These are phyloP conservation scores for Tolypocladium inflatum DNA, from an alignment of 2,329 filamentous ascomycete species.

Conservation along the genomic window DNA sequence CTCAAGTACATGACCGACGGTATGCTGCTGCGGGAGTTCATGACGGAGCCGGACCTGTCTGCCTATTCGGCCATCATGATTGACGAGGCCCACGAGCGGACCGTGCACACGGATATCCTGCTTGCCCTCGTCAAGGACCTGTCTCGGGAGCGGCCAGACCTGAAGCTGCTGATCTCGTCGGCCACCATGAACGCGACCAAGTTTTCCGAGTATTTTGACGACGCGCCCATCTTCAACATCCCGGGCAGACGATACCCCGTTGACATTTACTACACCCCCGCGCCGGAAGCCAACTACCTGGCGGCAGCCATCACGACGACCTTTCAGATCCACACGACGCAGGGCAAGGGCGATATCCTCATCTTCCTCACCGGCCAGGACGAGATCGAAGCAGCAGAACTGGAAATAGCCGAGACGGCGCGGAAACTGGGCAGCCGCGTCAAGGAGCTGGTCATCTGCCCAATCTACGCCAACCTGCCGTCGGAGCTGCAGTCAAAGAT, in stretches of 20 bases:
- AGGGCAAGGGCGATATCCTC: conserved; percentile 78
- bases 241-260: conserved; percentile 84
- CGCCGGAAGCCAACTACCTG: conserved; percentile 90
- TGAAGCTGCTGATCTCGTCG: conserved; percentile 86
- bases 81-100: conserved; percentile 94
- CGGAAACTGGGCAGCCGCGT: conserved; percentile 78
- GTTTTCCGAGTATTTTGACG: conserved; percentile 85
- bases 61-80: conserved; percentile 89
- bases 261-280: conserved; percentile 81
- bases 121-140: conserved; percentile 85
- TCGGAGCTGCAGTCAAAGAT: conserved; percentile 88
- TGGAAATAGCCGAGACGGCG: conserved; percentile 75
- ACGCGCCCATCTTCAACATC: conserved; percentile 89
- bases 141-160: conserved; percentile 68
- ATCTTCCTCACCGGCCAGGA: conserved; percentile 95
- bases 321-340: conserved; percentile 88
- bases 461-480: conserved; percentile 89
- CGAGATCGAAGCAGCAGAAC: conserved; percentile 84
- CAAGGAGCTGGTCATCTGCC: conserved; percentile 80
- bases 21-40: conserved; percentile 82
- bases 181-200: conserved; percentile 92
- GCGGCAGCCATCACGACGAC: conserved; percentile 85
- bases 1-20: conserved; percentile 97
- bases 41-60: conserved; percentile 76
- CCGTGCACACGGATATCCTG: conserved; percentile 82